phyloP scores from a whole-genome alignment of 164 flowering plant species.

The Litsea cubeba region DNA sequence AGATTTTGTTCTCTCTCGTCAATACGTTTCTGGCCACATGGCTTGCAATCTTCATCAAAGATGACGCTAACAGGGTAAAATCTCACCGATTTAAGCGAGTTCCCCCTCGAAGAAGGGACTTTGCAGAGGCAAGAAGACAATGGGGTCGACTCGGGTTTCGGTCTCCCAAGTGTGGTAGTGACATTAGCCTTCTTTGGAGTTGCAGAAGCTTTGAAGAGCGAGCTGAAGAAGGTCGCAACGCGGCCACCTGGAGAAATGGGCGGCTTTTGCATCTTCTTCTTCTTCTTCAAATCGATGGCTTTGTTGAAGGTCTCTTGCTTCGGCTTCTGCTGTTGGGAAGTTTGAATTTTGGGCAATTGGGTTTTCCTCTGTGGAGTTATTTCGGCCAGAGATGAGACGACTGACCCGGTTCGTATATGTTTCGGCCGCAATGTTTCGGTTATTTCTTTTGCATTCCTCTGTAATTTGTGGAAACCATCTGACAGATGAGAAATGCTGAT shows the following conservation, averaged over 20 bases:
- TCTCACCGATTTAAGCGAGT: constrained; percentile 60
- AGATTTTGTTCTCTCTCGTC: constrained; percentile 23
- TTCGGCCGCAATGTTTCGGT: constrained; percentile 45
- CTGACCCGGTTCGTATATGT: constrained; percentile 10
- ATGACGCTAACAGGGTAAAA: constrained; percentile 73
- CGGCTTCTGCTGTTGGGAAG: constrained; percentile 15
- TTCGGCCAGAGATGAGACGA: background rate
- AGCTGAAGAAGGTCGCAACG: constrained; percentile 70
- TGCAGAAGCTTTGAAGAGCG: constrained; percentile 44
- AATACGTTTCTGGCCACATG: constrained; percentile 47
- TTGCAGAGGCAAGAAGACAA: constrained; percentile 80
- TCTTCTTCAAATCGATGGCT: constrained; percentile 75
- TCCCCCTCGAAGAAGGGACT: constrained; percentile 48
- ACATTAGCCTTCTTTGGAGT: constrained; percentile 29
- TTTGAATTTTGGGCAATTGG: background rate
- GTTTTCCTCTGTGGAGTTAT: background rate
- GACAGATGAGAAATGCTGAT: constrained; percentile 13
- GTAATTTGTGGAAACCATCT: background rate
- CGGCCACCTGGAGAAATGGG: constrained; percentile 84
- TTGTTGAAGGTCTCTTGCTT: constrained; percentile 46
- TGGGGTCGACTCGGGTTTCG: constrained; percentile 22
- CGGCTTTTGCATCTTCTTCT: constrained; percentile 53
- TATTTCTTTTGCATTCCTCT: constrained; percentile 39
- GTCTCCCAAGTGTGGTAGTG: background rate
- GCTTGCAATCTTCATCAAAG: constrained; percentile 54